Evolutionary conservation across 129 eudicot genomes (phyloP), one percentile per base, ranked within the genome.

Genomic region (Arctium lappa): DNA sequence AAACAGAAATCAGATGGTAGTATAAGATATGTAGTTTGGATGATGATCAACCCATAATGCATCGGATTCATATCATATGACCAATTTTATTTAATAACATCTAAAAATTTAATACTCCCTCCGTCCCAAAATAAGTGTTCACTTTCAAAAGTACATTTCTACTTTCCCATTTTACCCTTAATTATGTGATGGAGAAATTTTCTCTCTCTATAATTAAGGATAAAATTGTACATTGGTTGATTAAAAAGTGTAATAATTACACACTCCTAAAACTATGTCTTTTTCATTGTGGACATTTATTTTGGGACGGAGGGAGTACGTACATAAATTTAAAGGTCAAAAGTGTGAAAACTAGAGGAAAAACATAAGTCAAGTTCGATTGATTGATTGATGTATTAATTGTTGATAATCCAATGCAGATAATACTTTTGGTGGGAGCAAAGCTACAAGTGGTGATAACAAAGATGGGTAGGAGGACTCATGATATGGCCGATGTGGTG

Each of bases 371-470:
- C 66, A 29, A 56, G 66, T 56, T 56, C 3, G 1, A 56, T 56
- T 56, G 66, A 56, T 56, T 16, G 66, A 56, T 56, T 16, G 66
- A 56, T n/a, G 22, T 18, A 56, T 56, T 33, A 22, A 22, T 22
- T 16, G 2, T 56, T 56, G 66, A 6, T 56, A 16, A n/a, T 15
- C 66, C 29, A 44, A 16, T 86, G 72, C 82, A 93, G 95, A 78
- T 93, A 36, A 74, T 93, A 53, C 83, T 93, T 0, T 32, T 85
- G 29, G 90, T 93, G 48, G 97, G 97, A 60, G 76, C 97, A 73
- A 90, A 93, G 72, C 74, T 93, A 40, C 93, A 93, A 81, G 88
- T 90, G 75, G 89, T 91, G 46, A 91, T 93, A 38, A 91, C 95
- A 71, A 82, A 86, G 74, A 86, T 93, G 97, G 97, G 91, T 10